These are phyloP conservation scores for Phanerochaete sordida DNA, from an alignment of 768 basidiomycete species.

Conservation along the genomic window DNA sequence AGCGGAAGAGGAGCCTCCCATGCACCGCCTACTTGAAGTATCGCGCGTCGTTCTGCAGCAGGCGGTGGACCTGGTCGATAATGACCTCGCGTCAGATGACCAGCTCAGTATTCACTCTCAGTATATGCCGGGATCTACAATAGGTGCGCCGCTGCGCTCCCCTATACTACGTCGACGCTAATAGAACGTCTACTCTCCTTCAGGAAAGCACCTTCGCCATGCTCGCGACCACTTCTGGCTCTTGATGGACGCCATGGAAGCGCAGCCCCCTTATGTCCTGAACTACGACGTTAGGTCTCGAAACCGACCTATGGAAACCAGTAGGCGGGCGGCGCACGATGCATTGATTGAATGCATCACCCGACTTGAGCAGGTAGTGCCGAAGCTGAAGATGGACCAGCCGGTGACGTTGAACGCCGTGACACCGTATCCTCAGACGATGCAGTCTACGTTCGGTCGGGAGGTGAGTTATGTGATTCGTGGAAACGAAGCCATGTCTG, in stretches of 20 bases:
- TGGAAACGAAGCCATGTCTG: slow-evolving; percentile 8
- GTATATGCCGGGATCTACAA: slow-evolving; percentile 83
- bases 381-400: slow-evolving; percentile 46
- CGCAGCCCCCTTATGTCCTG: slow-evolving; percentile 46
- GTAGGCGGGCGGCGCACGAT: slow-evolving; percentile 51
- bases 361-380: slow-evolving; percentile 52
- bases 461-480: slow-evolving; percentile 46
- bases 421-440: slow-evolving; percentile 71
- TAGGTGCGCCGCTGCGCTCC: slow-evolving; percentile 46
- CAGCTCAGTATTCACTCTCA: slow-evolving; percentile 69
- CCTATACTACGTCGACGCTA: background rate
- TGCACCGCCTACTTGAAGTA: slow-evolving; percentile 61
- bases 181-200: background rate
- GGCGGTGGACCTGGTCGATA: slow-evolving; percentile 68
- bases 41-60: slow-evolving; percentile 67
- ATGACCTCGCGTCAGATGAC: slow-evolving; percentile 60
- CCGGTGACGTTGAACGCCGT: slow-evolving; percentile 75
- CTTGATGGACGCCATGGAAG: slow-evolving; percentile 51
- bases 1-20: slow-evolving; percentile 11
- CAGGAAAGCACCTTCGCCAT: slow-evolving; percentile 86
- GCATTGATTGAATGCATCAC: slow-evolving; percentile 55
- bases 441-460: slow-evolving; percentile 78
- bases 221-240: slow-evolving; percentile 80
- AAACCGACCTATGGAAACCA: slow-evolving; percentile 83
- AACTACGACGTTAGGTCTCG: slow-evolving; percentile 76